Evolutionary conservation across 176 grass and related monocot species (phyloP).

Genomic region (Ampelocalamus luodianensis): DNA sequence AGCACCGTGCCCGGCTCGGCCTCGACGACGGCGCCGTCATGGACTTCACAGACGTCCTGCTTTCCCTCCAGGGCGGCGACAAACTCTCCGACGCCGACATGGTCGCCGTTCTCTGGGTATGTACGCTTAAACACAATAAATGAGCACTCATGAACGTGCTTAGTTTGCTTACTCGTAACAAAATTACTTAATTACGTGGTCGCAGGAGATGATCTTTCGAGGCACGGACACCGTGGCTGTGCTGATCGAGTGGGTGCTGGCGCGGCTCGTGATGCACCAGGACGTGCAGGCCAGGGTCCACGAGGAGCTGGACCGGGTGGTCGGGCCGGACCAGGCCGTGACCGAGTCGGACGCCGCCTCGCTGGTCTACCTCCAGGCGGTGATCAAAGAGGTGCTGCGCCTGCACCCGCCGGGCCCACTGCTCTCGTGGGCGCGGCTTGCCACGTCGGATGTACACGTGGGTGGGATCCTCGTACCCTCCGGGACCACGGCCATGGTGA

Average conservation of each 20-base stretch:
- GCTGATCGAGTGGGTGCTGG: slow-evolving; percentile 78
- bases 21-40: not conserved
- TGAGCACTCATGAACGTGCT: not conserved
- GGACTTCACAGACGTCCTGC: slow-evolving; percentile 79
- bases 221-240: slow-evolving; percentile 90
- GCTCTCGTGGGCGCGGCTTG: slow-evolving; percentile 77
- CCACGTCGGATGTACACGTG: slow-evolving; percentile 57
- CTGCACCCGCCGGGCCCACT: slow-evolving; percentile 86
- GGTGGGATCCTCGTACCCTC: slow-evolving; percentile 52
- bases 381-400: slow-evolving; percentile 75
- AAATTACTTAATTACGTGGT: not conserved
- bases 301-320: slow-evolving; percentile 64
- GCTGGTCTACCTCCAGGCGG: slow-evolving; percentile 61
- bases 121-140: not conserved
- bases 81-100: slow-evolving; percentile 76
- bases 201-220: slow-evolving; percentile 91
- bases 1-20: slow-evolving; percentile 40
- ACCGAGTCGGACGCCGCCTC: slow-evolving; percentile 37
- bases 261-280: slow-evolving; percentile 57
- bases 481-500: slow-evolving; percentile 81
- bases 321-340: slow-evolving; percentile 43
- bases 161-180: not conserved
- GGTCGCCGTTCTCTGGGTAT: slow-evolving; percentile 81
- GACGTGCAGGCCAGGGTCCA: slow-evolving; percentile 72
- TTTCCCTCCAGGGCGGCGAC: slow-evolving; percentile 63